Evolutionary conservation across 768 basidiomycete species (phyloP).

Genomic region (Pisolithus orientalis): DNA sequence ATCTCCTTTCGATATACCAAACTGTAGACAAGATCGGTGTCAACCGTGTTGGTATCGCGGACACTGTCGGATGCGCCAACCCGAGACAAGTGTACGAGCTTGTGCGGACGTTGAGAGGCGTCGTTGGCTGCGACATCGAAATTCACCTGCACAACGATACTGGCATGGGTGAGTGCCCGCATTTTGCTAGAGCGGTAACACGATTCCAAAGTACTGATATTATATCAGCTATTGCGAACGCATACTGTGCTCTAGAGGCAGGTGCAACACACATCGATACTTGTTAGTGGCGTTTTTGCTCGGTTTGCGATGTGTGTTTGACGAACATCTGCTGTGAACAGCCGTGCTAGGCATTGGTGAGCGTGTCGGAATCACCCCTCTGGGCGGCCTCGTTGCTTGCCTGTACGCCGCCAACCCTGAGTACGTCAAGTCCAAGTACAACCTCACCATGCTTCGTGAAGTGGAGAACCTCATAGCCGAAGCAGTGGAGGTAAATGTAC

Average conservation of each 20-base stretch:
- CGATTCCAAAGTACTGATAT: slow-evolving; percentile 3
- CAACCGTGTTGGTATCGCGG: slow-evolving; percentile 97
- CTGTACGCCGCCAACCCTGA: slow-evolving; percentile 96
- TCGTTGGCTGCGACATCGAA: slow-evolving; percentile 97
- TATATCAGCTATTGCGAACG: slow-evolving; percentile 85
- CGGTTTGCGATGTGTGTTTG: not conserved
- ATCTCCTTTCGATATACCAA: slow-evolving; percentile 97
- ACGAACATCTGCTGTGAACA: slow-evolving; percentile 23
- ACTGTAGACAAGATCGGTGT: slow-evolving; percentile 99
- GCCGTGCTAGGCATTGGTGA: slow-evolving; percentile 97
- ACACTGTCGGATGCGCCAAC: slow-evolving; percentile 98
- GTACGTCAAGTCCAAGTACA: slow-evolving; percentile 99
- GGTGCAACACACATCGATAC: slow-evolving; percentile 99
- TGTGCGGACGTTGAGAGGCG: slow-evolving; percentile 91
- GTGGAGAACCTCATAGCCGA: slow-evolving; percentile 99
- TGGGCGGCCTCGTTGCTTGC: slow-evolving; percentile 94
- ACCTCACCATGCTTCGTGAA: slow-evolving; percentile 93
- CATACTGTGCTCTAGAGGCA: slow-evolving; percentile 96
- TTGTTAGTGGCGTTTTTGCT: slow-evolving; percentile 44
- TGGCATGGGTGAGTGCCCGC: slow-evolving; percentile 66
- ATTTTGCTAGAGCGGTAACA: not conserved
- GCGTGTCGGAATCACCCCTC: slow-evolving; percentile 96
- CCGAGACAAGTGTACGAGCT: slow-evolving; percentile 98
- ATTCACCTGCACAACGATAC: slow-evolving; percentile 98
- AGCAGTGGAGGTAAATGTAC: slow-evolving; percentile 95